A percentile compares a stretch with the other conserved stretches of the same genome.
Conservation (phyloP, 2,329 filamentous ascomycete species). For the Lasiodiplodia sp. region DNA sequence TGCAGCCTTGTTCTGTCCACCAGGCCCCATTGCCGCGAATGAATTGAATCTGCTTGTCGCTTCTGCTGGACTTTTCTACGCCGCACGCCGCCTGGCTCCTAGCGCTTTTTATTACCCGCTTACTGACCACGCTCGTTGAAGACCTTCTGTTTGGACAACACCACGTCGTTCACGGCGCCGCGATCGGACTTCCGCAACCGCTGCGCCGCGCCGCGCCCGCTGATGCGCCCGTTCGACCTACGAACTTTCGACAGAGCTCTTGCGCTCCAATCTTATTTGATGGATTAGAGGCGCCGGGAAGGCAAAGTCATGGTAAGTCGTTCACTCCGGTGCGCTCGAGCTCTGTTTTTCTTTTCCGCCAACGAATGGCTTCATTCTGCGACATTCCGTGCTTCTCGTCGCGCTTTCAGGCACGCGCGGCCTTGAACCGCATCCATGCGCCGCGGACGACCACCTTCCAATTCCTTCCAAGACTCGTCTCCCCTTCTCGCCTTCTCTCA, state of each 20-base stretch:
- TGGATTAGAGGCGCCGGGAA: not conserved
- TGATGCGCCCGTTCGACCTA: slow-evolving; percentile 5
- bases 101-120: not conserved
- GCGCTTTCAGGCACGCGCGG: slow-evolving; percentile 6
- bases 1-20: slow-evolving; percentile 21
- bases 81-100: slow-evolving; percentile 1
- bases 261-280: slow-evolving; percentile 10
- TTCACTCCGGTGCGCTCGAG: not conserved
- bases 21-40: slow-evolving; percentile 3
- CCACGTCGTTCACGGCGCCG: not conserved
- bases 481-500: not conserved
- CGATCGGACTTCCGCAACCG: not conserved
- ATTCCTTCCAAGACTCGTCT: not conserved
- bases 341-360: not conserved
- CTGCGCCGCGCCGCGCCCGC: slow-evolving; percentile 9
- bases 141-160: not conserved
- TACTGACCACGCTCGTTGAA: not conserved
- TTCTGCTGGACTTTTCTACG: not conserved
- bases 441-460: slow-evolving; percentile 18
- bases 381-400: slow-evolving; percentile 4
- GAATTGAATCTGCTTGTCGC: not conserved
- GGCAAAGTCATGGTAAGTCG: slow-evolving; percentile 11
- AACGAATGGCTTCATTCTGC: slow-evolving; percentile 8
- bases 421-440: not conserved
- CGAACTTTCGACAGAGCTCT: slow-evolving; percentile 15